phyloP scores from a whole-genome alignment of 2,329 filamentous ascomycete species.

The Penicillium sumatraense region DNA sequence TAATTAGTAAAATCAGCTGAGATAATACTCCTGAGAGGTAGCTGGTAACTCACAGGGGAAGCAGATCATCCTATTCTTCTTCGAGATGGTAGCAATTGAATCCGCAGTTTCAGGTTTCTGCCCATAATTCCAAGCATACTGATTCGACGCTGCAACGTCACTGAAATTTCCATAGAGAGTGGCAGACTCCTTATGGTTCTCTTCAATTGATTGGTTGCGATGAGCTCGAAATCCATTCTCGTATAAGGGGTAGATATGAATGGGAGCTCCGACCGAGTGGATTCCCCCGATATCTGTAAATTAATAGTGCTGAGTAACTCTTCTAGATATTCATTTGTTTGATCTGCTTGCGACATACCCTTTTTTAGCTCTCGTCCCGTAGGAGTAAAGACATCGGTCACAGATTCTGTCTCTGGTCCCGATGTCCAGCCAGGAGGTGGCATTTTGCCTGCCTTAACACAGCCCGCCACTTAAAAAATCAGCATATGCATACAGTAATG shows the following conservation, averaged over 20 bases:
- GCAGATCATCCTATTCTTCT: constrained; percentile 70
- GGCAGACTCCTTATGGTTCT: constrained; percentile 65
- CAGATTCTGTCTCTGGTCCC: constrained; percentile 45
- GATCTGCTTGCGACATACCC: constrained; percentile 35
- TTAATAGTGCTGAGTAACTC: not conserved
- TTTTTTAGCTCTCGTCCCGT: constrained; percentile 52
- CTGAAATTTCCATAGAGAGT: constrained; percentile 66
- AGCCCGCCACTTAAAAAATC: constrained; percentile 53
- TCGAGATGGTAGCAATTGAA: constrained; percentile 58
- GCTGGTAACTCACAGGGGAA: constrained; percentile 62
- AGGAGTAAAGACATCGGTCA: constrained; percentile 56
- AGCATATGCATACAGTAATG: constrained; percentile 6
- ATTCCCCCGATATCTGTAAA: constrained; percentile 58
- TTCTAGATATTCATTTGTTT: too few relatives aligned
- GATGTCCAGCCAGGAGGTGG: constrained; percentile 66
- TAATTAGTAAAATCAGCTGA: not conserved
- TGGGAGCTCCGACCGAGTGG: constrained; percentile 65
- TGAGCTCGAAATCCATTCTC: constrained; percentile 67
- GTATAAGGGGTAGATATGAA: constrained; percentile 71
- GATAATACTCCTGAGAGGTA: too few relatives aligned
- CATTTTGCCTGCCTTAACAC: constrained; percentile 55
- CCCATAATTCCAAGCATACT: constrained; percentile 63
- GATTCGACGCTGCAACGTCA: constrained; percentile 57
- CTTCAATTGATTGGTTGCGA: constrained; percentile 56
- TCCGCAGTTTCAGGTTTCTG: constrained; percentile 51